A percentile compares a stretch with the other conserved stretches of the same genome.
Conservation (phyloP, 805 yeast species). For the Saccharomyces eubayanus region DNA sequence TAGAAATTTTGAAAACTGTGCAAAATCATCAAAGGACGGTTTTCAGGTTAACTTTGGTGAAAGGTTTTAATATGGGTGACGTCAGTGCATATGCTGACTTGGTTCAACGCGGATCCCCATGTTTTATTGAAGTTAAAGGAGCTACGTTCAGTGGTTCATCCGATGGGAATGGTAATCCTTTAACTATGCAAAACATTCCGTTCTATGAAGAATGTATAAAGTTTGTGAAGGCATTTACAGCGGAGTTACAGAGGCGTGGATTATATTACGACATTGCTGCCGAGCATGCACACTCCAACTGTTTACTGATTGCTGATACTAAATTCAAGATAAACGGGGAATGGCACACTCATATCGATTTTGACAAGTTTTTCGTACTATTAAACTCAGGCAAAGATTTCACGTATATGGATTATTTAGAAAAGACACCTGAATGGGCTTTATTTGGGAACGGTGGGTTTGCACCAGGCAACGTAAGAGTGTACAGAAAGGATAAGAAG, state of each 20-base stretch:
- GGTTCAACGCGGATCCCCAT: slow-evolving; percentile 72
- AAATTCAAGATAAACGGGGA: slow-evolving; percentile 60
- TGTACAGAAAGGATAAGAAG: slow-evolving; percentile 46
- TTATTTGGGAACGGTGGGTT: slow-evolving; percentile 89
- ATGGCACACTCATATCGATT: slow-evolving; percentile 89
- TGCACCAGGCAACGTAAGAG: slow-evolving; percentile 74
- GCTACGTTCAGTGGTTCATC: slow-evolving; percentile 94
- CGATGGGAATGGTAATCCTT: slow-evolving; percentile 71
- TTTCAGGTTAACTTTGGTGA: slow-evolving; percentile 80
- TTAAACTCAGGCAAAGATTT: slow-evolving; percentile 57
- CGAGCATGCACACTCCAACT: slow-evolving; percentile 92
- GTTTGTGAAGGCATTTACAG: slow-evolving; percentile 58
- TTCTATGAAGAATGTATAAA: slow-evolving; percentile 81
- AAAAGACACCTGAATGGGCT: slow-evolving; percentile 86
- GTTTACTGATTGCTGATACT: slow-evolving; percentile 72
- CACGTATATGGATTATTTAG: slow-evolving; percentile 69
- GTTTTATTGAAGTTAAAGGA: slow-evolving; percentile 87
- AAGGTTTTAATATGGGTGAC: slow-evolving; percentile 84
- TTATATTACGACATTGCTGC: slow-evolving; percentile 78
- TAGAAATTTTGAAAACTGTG: slow-evolving; percentile 64
- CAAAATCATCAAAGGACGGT: slow-evolving; percentile 85
- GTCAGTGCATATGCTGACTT: slow-evolving; percentile 77
- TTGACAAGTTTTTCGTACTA: slow-evolving; percentile 63
- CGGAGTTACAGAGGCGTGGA: slow-evolving; percentile 57
- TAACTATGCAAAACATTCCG: slow-evolving; percentile 93